Conservation (phyloP, 805 yeast genomes). For the Saturnispora hagleri region DNA sequence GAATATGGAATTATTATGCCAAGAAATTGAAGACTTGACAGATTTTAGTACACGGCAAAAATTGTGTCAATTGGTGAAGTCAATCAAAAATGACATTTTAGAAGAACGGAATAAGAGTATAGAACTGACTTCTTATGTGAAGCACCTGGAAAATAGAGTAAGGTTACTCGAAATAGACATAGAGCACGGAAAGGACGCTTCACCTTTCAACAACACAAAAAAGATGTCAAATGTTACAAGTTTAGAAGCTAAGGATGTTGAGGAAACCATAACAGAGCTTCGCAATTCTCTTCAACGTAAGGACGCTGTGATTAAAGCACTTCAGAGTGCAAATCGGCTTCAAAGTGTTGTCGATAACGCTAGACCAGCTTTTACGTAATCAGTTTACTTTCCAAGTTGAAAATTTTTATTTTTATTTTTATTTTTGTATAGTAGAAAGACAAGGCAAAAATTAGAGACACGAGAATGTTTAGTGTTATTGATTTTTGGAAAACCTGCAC, state of each 20-base stretch:
- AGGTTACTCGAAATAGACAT: slow-evolving; percentile 10
- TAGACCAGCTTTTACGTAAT: neutral
- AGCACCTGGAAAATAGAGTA: slow-evolving; percentile 11
- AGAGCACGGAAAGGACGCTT: neutral
- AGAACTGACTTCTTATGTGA: slow-evolving; percentile 10
- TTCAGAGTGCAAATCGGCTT: slow-evolving; percentile 22
- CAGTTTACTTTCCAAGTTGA: neutral
- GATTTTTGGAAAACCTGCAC: neutral
- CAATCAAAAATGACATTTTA: neutral
- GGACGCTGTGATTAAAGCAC: slow-evolving; percentile 68
- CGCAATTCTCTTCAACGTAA: slow-evolving; percentile 57
- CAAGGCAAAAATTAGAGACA: neutral
- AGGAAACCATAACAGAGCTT: slow-evolving; percentile 59
- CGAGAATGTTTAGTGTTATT: neutral
- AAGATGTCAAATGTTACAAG: neutral
- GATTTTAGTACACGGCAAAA: neutral
- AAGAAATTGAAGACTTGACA: neutral
- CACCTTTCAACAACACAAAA: neutral
- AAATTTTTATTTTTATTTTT: neutral
- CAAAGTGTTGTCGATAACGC: neutral
- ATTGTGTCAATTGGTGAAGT: neutral
- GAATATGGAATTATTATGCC: neutral
- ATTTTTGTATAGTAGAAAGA: neutral
- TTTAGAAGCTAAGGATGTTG: slow-evolving; percentile 32
- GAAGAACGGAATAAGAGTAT: slow-evolving; percentile 5